These are phyloP conservation scores for Croton setiger DNA, from an alignment of 441 rosid species.

Conservation along the genomic window DNA sequence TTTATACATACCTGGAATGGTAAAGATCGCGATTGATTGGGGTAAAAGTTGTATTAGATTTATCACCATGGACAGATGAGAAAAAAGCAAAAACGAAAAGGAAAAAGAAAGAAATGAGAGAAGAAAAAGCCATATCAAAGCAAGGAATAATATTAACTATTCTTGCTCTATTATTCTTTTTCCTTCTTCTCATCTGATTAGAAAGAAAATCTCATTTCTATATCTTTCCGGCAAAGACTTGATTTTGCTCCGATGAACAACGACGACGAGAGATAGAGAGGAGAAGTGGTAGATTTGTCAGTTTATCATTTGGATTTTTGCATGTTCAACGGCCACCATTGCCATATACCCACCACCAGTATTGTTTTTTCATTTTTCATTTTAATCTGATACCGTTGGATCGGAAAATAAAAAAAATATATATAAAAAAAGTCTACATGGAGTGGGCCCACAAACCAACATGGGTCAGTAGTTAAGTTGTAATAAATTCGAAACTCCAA, in stretches of 20 bases:
- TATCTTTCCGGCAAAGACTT: neutral
- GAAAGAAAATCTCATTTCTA: neutral
- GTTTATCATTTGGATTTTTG: conserved; percentile 15
- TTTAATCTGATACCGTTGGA: neutral
- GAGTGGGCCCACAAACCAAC: neutral
- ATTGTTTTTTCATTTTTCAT: neutral
- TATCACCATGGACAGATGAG: conserved; percentile 4
- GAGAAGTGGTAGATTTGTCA: conserved; percentile 19
- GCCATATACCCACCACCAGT: no score
- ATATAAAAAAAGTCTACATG: neutral
- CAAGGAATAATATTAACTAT: neutral
- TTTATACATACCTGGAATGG: conserved; percentile 64
- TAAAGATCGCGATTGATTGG: conserved; percentile 94
- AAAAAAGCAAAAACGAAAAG: conserved; percentile 22
- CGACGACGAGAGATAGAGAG: neutral
- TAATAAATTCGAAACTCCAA: no score
- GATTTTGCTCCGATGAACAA: neutral
- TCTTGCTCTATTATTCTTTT: neutral
- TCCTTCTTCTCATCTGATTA: conserved; percentile 18
- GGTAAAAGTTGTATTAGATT: conserved; percentile 36
- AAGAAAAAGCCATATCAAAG: conserved; percentile 8
- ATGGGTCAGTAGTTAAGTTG: neutral
- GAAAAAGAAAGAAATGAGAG: conserved; percentile 3
- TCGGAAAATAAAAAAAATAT: neutral
- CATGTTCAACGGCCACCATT: conserved; percentile 23